phyloP scores from a whole-genome alignment of 331 rosid genomes.

The Malus hybrid region DNA sequence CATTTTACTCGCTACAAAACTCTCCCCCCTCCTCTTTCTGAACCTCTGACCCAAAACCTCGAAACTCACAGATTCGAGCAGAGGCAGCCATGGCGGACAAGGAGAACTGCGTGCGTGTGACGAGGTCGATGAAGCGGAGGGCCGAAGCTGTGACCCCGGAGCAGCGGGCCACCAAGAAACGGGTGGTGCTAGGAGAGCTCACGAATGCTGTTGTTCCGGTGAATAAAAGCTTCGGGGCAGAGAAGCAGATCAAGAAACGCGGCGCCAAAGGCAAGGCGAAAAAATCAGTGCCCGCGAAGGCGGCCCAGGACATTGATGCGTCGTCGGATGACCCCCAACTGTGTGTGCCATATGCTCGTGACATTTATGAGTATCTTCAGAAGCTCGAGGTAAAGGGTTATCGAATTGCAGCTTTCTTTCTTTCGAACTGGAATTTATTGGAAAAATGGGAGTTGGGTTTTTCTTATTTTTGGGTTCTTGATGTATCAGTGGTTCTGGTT shows the following conservation, averaged over 20 bases:
- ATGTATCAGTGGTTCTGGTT: not conserved
- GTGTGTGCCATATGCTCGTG: constrained; percentile 36
- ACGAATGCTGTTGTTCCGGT: constrained; percentile 7
- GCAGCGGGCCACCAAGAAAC: constrained; percentile 16
- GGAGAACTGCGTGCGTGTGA: constrained; percentile 35
- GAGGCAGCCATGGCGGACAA: constrained; percentile 11
- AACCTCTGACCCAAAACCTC: not conserved
- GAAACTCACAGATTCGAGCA: not conserved
- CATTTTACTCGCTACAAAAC: not conserved
- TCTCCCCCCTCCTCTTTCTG: not conserved
- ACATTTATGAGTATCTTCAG: constrained; percentile 39
- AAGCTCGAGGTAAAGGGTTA: constrained; percentile 28
- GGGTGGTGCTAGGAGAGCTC: constrained; percentile 44
- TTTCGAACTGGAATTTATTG: not conserved
- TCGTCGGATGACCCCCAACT: constrained; percentile 32
- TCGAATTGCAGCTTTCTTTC: not conserved
- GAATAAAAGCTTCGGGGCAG: not conserved
- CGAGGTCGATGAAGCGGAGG: constrained; percentile 31
- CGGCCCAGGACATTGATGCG: not conserved
- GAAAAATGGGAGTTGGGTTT: not conserved
- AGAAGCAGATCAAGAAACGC: constrained; percentile 4
- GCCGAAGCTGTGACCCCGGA: constrained; percentile 11
- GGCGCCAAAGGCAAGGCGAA: constrained; percentile 5
- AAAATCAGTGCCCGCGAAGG: not conserved
- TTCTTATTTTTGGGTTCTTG: not conserved